A percentile compares a stretch with the other conserved stretches of the same genome.
Evolutionary conservation across 2,329 filamentous ascomycete genomes (phyloP).

Genomic region (Stenocarpella maydis): DNA sequence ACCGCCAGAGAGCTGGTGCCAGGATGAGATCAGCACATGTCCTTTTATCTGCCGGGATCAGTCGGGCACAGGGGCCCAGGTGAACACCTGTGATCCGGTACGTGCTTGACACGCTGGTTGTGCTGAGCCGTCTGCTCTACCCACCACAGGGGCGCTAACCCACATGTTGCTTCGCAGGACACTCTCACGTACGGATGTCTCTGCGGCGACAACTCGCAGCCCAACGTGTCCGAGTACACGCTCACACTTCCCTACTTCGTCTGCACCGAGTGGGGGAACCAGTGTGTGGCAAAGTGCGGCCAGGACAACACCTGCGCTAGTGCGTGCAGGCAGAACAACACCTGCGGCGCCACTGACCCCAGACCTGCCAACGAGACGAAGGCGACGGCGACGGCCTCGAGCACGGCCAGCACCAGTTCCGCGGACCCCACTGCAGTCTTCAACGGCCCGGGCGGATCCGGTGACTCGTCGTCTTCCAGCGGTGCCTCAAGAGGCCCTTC

Average conservation of each 20-base stretch:
- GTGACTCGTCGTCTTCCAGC: conserved; percentile 17
- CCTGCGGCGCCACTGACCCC: conserved; percentile 76
- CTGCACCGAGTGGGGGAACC: conserved; percentile 75
- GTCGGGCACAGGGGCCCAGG: conserved; percentile 57
- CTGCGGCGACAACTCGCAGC: conserved; percentile 70
- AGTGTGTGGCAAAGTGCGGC: conserved; percentile 70
- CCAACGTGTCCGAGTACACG: conserved; percentile 80
- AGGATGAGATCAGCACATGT: conserved; percentile 68
- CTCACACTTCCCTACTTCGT: conserved; percentile 81
- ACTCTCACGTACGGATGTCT: conserved; percentile 75
- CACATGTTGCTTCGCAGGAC: conserved; percentile 48
- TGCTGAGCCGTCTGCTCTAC: not conserved
- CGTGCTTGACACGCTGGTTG: conserved; percentile 38
- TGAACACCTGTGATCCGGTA: conserved; percentile 76
- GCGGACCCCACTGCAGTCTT: conserved; percentile 49
- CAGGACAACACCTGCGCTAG: conserved; percentile 65
- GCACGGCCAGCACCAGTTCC: conserved; percentile 36
- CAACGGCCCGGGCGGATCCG: conserved; percentile 42
- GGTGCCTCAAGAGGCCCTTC: conserved; percentile 6
- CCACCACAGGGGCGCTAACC: not conserved
- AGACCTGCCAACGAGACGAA: conserved; percentile 63
- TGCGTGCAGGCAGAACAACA: conserved; percentile 70
- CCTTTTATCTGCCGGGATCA: conserved; percentile 75
- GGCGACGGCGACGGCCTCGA: conserved; percentile 21
- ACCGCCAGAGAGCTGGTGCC: conserved; percentile 69